These are phyloP conservation scores for Fusarium marasasianum DNA, from an alignment of 2,329 filamentous ascomycete genomes.

Conservation along the genomic window DNA sequence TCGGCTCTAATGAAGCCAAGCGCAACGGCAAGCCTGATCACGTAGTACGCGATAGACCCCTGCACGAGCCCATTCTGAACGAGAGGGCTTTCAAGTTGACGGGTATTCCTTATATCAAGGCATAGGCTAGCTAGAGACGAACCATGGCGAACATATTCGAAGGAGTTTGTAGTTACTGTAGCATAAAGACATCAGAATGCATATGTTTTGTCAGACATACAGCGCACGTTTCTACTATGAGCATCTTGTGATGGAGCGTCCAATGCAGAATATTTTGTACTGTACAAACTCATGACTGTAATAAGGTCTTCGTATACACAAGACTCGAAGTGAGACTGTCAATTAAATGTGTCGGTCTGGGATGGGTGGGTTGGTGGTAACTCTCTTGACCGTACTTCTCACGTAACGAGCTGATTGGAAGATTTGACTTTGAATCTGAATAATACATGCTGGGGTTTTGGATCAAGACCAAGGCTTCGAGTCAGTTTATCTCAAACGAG, in stretches of 20 bases:
- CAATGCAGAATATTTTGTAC: too few species aligned
- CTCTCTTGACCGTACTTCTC: too few species aligned
- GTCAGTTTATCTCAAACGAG: not conserved
- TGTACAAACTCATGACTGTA: too few species aligned
- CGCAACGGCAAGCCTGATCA: constrained; percentile 35
- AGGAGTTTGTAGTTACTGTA: not conserved
- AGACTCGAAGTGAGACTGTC: too few species aligned
- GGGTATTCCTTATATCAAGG: constrained; percentile 36
- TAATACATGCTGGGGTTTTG: not conserved
- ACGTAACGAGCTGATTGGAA: too few species aligned
- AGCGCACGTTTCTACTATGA: not conserved
- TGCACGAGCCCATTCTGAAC: constrained; percentile 26
- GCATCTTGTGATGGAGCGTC: not conserved
- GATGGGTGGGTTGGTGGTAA: too few species aligned
- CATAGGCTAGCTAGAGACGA: not conserved
- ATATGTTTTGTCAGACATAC: not conserved
- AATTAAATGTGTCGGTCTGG: too few species aligned
- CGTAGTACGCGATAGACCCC: constrained; percentile 20
- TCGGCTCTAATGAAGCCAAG: constrained; percentile 28
- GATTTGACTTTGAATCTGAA: too few species aligned
- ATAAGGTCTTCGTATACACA: too few species aligned
- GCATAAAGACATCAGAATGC: not conserved
- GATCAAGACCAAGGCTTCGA: not conserved
- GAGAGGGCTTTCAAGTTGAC: constrained; percentile 39
- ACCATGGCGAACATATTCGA: too few species aligned